Conservation (phyloP, 768 basidiomycete species). For the Rhodotorula graminis region DNA sequence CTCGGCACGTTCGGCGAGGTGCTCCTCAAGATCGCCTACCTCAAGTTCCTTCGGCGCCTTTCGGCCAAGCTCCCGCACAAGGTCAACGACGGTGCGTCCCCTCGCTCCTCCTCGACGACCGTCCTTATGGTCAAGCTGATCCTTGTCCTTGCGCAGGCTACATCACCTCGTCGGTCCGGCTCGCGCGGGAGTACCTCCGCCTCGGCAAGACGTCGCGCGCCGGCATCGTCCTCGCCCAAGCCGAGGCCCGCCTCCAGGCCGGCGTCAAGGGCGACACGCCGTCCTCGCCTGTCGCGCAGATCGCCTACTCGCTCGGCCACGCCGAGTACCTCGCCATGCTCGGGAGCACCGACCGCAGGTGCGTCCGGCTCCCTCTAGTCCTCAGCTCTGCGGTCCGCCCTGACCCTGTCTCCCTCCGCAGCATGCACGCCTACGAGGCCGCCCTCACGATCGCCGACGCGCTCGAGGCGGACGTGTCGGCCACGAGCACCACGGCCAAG, state of each 20-base stretch:
- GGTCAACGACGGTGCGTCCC: background rate
- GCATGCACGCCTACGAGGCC: slow-evolving; percentile 29
- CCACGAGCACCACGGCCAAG: slow-evolving; percentile 52
- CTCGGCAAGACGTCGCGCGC: slow-evolving; percentile 73
- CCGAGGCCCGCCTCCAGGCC: slow-evolving; percentile 51
- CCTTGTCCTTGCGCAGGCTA: slow-evolving; percentile 53
- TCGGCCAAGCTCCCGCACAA: background rate
- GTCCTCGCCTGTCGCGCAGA: slow-evolving; percentile 55
- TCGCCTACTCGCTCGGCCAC: slow-evolving; percentile 60
- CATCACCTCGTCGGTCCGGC: slow-evolving; percentile 60
- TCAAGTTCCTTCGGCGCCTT: slow-evolving; percentile 62
- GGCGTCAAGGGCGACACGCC: slow-evolving; percentile 43
- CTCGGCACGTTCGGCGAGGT: slow-evolving; percentile 66
- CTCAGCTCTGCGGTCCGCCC: slow-evolving; percentile 46
- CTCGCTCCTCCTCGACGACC: background rate
- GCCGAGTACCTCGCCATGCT: slow-evolving; percentile 61
- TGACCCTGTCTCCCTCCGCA: background rate
- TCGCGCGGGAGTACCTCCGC: slow-evolving; percentile 72
- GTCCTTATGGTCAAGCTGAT: too few relatives aligned
- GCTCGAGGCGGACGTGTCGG: slow-evolving; percentile 53
- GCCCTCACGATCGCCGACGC: slow-evolving; percentile 49
- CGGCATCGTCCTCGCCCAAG: slow-evolving; percentile 59
- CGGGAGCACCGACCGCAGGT: slow-evolving; percentile 64
- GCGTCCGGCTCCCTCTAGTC: slow-evolving; percentile 12
- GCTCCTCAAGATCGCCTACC: slow-evolving; percentile 62